Evolutionary conservation across 108 stramenopile species (phyloP), one percentile per base, ranked within the genome.

Genomic region (Stephanodiscus triporus): DNA sequence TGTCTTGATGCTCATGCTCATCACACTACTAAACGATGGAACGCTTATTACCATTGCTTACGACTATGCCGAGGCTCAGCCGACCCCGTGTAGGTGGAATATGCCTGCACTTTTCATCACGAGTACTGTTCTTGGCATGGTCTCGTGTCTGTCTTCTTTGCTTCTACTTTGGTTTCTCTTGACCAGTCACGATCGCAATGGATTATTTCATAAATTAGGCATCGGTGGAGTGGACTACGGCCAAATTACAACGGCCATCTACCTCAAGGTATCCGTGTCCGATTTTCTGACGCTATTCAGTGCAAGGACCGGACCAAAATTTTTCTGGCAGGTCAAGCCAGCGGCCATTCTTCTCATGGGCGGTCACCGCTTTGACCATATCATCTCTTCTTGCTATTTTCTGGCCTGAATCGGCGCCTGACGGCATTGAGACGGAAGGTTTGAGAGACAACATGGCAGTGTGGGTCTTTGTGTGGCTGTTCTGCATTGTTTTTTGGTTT

Each of bases 1-100:
- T n/a, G 91, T 92, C 19, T 47, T 92, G 57, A 70, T 85, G 75
- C 66, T 92, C 56, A 86, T 92, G 84, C 64, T 88, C 19, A 89
- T 92, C 68, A 92, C 91, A 8, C 60, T 92, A 30, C 57, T 92
- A 32, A 92, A 92, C 72, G 91, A 92, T 40, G 91, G 88, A 20
- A 86, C 85, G 13, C 72, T 92, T 27, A 89, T 92, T 64, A 78
- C 88, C 42, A 86, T 92, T 49, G 89, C 85, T 29, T 83, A 88
- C 68, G 89, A 90, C 64, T 60, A 83, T 57, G 89, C 86, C 32
- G 73, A 76, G 29, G 86, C 87, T 37, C 49, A 73, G 19, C 23
- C 32, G 6, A 80, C 70, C 37, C 89, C 89, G 10, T 73, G 83
- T 54, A 53, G 22, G 22, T 90, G 89, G 89, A 84, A 87, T 63